Evolutionary conservation across 2,329 filamentous ascomycete species (phyloP).

Genomic region (Colletotrichum orbiculare): DNA sequence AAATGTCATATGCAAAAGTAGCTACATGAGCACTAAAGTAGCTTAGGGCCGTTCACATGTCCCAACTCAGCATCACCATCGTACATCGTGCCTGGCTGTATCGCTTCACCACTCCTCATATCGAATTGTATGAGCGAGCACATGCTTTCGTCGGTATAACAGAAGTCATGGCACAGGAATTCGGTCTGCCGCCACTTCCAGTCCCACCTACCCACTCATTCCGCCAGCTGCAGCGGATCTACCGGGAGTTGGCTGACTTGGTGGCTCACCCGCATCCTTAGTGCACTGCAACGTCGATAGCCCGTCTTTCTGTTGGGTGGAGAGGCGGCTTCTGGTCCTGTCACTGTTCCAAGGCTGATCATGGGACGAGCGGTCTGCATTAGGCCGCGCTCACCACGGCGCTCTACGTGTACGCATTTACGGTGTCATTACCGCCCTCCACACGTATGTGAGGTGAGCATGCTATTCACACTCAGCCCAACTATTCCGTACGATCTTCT

Average conservation of each 20-base stretch:
- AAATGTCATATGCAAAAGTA: no score
- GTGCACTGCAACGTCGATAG: not conserved
- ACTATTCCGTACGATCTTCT: no score
- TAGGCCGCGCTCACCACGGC: no score
- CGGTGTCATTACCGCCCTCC: no score
- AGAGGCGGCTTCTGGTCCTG: constrained; percentile 6
- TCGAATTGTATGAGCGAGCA: not conserved
- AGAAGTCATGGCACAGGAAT: constrained; percentile 13
- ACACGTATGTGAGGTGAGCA: no score
- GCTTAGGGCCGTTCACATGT: no score
- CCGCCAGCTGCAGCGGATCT: constrained; percentile 29
- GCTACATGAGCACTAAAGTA: no score
- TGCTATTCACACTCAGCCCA: no score
- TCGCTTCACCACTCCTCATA: no score
- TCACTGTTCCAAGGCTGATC: constrained; percentile 5
- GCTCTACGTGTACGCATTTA: no score
- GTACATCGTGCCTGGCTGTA: constrained; percentile 5
- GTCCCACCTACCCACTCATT: constrained; percentile 9
- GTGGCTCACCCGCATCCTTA: constrained; percentile 23
- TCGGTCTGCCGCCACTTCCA: constrained; percentile 2
- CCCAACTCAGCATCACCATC: no score
- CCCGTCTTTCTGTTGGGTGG: constrained; percentile 10
- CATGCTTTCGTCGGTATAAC: constrained; percentile 11
- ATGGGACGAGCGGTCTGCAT: constrained; percentile 2
- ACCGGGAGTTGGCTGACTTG: constrained; percentile 26